Base-by-base conservation (phyloP, 2,329 filamentous ascomycete genomes). In the Beauveria varroae region DNA sequence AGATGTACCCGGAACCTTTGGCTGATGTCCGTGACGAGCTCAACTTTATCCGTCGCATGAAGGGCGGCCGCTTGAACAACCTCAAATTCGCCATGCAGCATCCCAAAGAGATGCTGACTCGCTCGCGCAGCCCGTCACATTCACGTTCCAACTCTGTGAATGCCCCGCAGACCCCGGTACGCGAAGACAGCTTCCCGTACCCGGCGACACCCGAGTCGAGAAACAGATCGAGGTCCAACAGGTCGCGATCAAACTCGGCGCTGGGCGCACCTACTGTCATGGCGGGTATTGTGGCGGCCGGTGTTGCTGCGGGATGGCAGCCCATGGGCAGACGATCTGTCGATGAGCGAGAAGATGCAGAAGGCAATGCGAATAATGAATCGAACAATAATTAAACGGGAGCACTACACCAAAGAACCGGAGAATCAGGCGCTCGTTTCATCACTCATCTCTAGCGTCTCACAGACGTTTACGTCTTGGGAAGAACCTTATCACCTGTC, bases 261-360 rank as follows among this genome's bases (percentile, higher is more conserved):
- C 79, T 93, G 12, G 89, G 86, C 12, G 87, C 89, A 2, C 86
- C 88, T 1, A 86, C 87, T 8, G 89, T 91, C 63, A 92, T 92
- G 89, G 88, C 89, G n/a, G 90, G 90, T 63, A 87, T 93, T 62
- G 85, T 93, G 55, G 90, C 89, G 9, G 89, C 88, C 49, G 88
- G 87, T 68, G 84, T 93, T 40, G 89, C 86, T 40, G 88, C 86
- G 16, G 88, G 87, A 34, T 93, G 89, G 89, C 90, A 88, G 53
- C 89, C 89, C 1, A 82, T 86, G 60, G 86, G 87, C 63, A 76
- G 83, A 47, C 67, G 65, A 44, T 69, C 70, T 22, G 67, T 68
- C 3, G 68, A 68, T 41, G 68, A 69, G 40, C 65, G 67, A 16
- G 62, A 65, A 12, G 67, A 65, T 26, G 52, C 49, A 43, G 54